Conservation (phyloP, 139 green algal genomes). For the Ettlia oleoabundans region DNA sequence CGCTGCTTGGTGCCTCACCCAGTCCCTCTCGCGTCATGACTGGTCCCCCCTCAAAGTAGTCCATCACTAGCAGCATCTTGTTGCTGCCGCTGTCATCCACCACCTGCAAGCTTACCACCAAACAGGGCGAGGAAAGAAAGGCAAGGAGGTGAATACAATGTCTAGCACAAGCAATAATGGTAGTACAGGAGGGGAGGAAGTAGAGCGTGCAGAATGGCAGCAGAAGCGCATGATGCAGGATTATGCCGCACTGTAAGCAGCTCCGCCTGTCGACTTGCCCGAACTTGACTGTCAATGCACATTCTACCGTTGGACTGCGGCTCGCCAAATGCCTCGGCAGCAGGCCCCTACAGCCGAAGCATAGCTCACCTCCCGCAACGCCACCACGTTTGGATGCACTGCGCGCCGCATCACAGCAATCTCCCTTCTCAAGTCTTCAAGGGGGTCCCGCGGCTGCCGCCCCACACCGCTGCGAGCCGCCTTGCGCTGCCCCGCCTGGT, state of each 20-base stretch:
- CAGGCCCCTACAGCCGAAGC: background rate
- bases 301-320: too few relatives aligned
- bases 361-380: constrained; percentile 63
- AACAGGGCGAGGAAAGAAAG: too few relatives aligned
- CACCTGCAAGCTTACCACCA: too few relatives aligned
- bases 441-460: constrained; percentile 18
- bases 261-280: too few relatives aligned
- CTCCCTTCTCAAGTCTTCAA: constrained; percentile 77
- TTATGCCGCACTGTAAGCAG: too few relatives aligned
- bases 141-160: too few relatives aligned
- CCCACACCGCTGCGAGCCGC: background rate
- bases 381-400: constrained; percentile 78
- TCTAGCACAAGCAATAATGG: too few relatives aligned
- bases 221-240: too few relatives aligned
- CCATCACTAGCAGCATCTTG: constrained; percentile 90
- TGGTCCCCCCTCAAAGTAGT: constrained; percentile 82
- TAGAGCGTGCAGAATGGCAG: too few relatives aligned
- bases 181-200: too few relatives aligned
- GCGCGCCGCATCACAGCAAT: constrained; percentile 77
- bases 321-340: background rate
- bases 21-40: constrained; percentile 75
- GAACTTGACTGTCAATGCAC: too few relatives aligned
- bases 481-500: constrained; percentile 34
- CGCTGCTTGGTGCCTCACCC: constrained; percentile 52
- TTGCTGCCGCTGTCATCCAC: constrained; percentile 74